phyloP scores from a whole-genome alignment of 2,329 filamentous ascomycete genomes.

The Chalaropsis ovoidea region DNA sequence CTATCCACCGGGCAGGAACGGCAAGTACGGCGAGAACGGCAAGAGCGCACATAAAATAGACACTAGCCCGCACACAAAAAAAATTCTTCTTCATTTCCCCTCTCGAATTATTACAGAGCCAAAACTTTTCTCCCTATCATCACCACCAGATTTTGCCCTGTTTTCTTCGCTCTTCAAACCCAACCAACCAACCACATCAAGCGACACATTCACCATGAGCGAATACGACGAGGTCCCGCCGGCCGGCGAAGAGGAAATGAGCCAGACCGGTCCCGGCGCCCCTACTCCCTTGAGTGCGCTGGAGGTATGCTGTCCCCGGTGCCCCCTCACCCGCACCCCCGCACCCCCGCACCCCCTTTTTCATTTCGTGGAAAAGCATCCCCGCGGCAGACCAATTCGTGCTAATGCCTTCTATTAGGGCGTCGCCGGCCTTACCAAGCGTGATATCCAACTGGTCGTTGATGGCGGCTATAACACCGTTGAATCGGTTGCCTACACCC shows the following conservation, averaged over 20 bases:
- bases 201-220: constrained; percentile 34
- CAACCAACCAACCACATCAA: constrained; percentile 5
- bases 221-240: constrained; percentile 52
- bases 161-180: background rate
- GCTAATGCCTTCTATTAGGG: constrained; percentile 46
- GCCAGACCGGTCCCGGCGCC: constrained; percentile 75
- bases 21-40: constrained; percentile 11
- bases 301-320: constrained; percentile 52
- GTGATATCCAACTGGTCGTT: constrained; percentile 85
- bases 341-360: constrained; percentile 14
- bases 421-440: constrained; percentile 76
- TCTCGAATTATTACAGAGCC: background rate
- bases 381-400: background rate
- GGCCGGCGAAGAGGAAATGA: constrained; percentile 56
- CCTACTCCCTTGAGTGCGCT: constrained; percentile 78
- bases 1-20: background rate
- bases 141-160: background rate
- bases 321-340: background rate
- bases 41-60: constrained; percentile 3
- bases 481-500: constrained; percentile 86
- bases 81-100: background rate
- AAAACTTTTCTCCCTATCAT: background rate
- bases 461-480: constrained; percentile 94
- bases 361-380: background rate
- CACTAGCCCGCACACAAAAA: constrained; percentile 10